Conservation (phyloP, 345 rosid species). For the Punica granatum region DNA sequence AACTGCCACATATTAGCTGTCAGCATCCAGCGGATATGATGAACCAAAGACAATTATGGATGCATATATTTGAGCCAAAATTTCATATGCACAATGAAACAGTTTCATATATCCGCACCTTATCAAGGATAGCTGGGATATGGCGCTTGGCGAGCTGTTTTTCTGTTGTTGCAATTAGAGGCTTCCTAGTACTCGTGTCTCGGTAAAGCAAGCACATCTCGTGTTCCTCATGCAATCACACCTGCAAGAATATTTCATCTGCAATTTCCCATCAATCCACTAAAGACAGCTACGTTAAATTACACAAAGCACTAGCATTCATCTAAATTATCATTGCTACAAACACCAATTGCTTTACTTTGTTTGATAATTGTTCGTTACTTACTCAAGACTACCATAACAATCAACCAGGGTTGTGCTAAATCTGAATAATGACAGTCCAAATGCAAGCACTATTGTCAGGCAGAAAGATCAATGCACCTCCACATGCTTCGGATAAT, state of each 20-base stretch:
- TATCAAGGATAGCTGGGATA: constrained; percentile 77
- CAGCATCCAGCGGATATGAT: too few species aligned
- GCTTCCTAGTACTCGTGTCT: constrained; percentile 77
- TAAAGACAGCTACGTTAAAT: not conserved
- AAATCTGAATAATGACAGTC: not conserved
- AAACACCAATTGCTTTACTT: not conserved
- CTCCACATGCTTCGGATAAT: constrained; percentile 97
- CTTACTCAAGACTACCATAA: not conserved
- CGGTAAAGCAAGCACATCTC: constrained; percentile 89
- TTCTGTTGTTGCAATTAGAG: constrained; percentile 75
- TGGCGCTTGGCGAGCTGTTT: constrained; percentile 86
- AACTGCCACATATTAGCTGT: too few species aligned
- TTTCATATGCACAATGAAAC: not conserved
- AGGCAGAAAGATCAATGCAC: constrained; percentile 27
- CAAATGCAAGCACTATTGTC: not conserved
- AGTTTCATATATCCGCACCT: constrained; percentile 36
- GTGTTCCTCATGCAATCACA: constrained; percentile 91
- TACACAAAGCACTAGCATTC: not conserved
- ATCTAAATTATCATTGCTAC: not conserved
- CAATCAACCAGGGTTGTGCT: not conserved
- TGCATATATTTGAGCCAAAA: not conserved
- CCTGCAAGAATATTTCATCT: constrained; percentile 34
- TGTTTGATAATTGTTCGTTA: too few species aligned
- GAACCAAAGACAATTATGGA: too few species aligned
- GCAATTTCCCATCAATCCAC: not conserved